These are phyloP conservation scores for Colletotrichum siamense DNA, from an alignment of 2,329 filamentous ascomycete genomes.

Conservation along the genomic window DNA sequence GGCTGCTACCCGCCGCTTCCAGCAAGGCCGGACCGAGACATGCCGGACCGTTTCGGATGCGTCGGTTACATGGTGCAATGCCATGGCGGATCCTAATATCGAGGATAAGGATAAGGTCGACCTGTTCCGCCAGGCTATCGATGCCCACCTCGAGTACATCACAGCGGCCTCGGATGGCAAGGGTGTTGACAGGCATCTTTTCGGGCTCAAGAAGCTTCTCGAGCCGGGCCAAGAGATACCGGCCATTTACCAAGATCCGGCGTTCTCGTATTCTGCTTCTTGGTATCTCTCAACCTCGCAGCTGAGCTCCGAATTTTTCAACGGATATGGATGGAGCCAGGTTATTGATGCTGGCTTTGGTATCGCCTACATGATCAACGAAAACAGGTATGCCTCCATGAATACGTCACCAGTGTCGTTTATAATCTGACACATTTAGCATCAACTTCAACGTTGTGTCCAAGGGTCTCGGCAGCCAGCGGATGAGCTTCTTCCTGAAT, in stretches of 20 bases:
- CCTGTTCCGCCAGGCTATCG: constrained; percentile 82
- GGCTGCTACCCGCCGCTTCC: constrained; percentile 92
- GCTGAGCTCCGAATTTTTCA: constrained; percentile 95
- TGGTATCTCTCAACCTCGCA: constrained; percentile 93
- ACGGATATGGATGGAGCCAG: constrained; percentile 98
- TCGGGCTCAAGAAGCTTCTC: constrained; percentile 91
- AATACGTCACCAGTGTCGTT: background rate
- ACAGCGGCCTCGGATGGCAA: constrained; percentile 86
- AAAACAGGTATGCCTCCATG: constrained; percentile 74
- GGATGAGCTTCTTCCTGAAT: constrained; percentile 95
- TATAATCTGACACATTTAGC: constrained; percentile 47
- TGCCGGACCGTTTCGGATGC: constrained; percentile 93
- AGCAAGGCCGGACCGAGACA: constrained; percentile 94
- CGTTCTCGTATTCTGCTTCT: constrained; percentile 80
- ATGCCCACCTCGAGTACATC: constrained; percentile 90
- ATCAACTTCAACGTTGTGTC: constrained; percentile 98
- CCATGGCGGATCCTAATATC: constrained; percentile 75
- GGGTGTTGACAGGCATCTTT: constrained; percentile 95
- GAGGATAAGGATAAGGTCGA: constrained; percentile 70
- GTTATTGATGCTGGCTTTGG: constrained; percentile 96
- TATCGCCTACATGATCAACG: constrained; percentile 99
- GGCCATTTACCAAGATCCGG: constrained; percentile 84
- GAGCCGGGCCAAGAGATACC: constrained; percentile 82
- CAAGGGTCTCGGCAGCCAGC: constrained; percentile 87
- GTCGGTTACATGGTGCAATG: constrained; percentile 85